These are phyloP conservation scores for Casuarina glauca DNA, from an alignment of 306 rosid genomes.

Conservation along the genomic window DNA sequence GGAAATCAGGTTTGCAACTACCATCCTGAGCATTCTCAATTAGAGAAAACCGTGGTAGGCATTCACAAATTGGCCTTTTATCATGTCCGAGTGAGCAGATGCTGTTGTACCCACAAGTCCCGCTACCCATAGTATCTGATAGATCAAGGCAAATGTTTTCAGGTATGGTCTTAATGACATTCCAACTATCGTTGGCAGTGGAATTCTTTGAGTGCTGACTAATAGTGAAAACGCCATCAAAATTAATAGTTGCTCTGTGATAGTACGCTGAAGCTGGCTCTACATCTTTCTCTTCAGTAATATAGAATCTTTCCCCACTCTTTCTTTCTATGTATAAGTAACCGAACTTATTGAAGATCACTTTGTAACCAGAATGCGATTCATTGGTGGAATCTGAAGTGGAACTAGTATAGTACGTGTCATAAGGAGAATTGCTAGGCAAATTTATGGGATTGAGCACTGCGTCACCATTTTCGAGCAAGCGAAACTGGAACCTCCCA, in stretches of 20 bases:
- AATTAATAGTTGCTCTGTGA: too few species aligned
- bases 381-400: too few species aligned
- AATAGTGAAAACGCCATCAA: constrained; percentile 44
- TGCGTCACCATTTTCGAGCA: constrained; percentile 42
- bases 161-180: constrained; percentile 23
- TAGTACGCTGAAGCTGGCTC: too few species aligned
- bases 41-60: too few species aligned
- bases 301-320: too few species aligned
- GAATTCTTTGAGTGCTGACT: constrained; percentile 29
- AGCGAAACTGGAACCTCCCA: constrained; percentile 43
- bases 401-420: too few species aligned
- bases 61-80: too few species aligned
- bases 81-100: background rate
- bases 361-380: background rate
- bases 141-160: constrained; percentile 14
- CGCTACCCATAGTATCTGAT: background rate
- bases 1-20: too few species aligned
- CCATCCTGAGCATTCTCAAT: too few species aligned
- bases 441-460: constrained; percentile 20
- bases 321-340: too few species aligned
- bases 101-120: constrained; percentile 36
- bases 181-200: constrained; percentile 25
- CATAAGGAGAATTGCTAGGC: background rate
- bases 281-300: too few species aligned
- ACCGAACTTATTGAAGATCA: too few species aligned